Base-by-base conservation (phyloP, 2,329 filamentous ascomycete species). In the Diaporthe sp. region DNA sequence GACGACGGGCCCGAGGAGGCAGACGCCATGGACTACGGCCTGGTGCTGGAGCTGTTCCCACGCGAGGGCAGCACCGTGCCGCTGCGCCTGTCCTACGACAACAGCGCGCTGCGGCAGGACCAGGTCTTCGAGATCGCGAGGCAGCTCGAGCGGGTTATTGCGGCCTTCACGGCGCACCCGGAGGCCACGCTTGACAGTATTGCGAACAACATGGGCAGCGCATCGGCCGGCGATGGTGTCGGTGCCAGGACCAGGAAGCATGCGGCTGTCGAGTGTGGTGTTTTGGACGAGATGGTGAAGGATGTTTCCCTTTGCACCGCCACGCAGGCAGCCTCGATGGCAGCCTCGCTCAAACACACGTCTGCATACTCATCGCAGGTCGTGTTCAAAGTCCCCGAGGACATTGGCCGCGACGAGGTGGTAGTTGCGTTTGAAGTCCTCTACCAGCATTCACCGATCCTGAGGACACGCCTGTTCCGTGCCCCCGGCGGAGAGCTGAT, bases 11-110 rank as follows among this genome's bases (percentile, higher is more conserved):
- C 56, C 35, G 56, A 59, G 22, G 22, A 59, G 32, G 56, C 35
- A 9, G 32, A 59, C 32, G 56, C 32, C 19, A 59, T 59, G 56
- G 56, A 59, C 35, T 59, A 59, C 35, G 56, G 32, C 10, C 56
- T 59, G 22, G 56, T 59, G 56, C 35, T 59, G 56, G 56, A 59
- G 35, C 56, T 59, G 56, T 59, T 59, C 32, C 56, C 56, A 4
- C 56, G 56, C n/a, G 56, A 59, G 35, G 56, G 56, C 9, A 35
- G 35, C 56, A 59, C 56, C 9, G 56, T 59, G 32, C 56, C 56
- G 9, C 32, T 59, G 56, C 32, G 35, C 4, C 35, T 59, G 19
- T 59, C 56, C 4, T 59, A 59, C n/a, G 56, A 59, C 12, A 59
- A 59, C 56, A 32, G 35, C 32, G 56, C 56, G 22, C 35, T 59